These are phyloP conservation scores for Przewalskia tangutica DNA, from an alignment of 257 asterid genomes.

Conservation along the genomic window DNA sequence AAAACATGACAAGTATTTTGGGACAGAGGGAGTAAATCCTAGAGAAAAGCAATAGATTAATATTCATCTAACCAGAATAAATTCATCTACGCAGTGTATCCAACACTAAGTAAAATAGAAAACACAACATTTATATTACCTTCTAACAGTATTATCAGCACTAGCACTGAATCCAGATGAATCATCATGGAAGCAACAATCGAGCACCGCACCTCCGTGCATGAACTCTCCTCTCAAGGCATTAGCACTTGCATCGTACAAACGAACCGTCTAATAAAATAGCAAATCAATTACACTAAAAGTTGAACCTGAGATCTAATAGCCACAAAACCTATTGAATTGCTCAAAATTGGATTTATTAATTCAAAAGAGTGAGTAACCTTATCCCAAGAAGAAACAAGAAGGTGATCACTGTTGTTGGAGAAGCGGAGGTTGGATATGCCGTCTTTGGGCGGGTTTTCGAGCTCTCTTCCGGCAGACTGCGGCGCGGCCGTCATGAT, in stretches of 20 bases:
- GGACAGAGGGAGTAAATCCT: not conserved
- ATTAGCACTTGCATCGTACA: slow-evolving; percentile 93
- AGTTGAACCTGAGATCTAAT: not conserved
- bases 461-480: slow-evolving; percentile 47
- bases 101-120: not conserved
- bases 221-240: slow-evolving; percentile 64
- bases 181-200: slow-evolving; percentile 91
- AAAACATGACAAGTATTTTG: too few species aligned
- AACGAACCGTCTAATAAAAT: slow-evolving; percentile 42
- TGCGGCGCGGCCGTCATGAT: slow-evolving; percentile 57
- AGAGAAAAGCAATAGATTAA: not conserved
- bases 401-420: slow-evolving; percentile 71
- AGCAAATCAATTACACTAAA: not conserved
- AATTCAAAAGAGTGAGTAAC: slow-evolving; percentile 16
- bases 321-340: not conserved
- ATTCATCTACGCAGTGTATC: not conserved
- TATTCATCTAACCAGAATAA: not conserved
- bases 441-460: slow-evolving; percentile 64
- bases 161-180: slow-evolving; percentile 84
- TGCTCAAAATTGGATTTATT: not conserved
- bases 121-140: slow-evolving; percentile 23
- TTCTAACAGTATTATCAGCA: slow-evolving; percentile 71
- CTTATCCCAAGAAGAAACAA: slow-evolving; percentile 90
- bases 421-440: slow-evolving; percentile 77
- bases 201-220: slow-evolving; percentile 81